Conservation (phyloP, 2,329 filamentous ascomycete species). For the Diaporthe citrichinensis region DNA sequence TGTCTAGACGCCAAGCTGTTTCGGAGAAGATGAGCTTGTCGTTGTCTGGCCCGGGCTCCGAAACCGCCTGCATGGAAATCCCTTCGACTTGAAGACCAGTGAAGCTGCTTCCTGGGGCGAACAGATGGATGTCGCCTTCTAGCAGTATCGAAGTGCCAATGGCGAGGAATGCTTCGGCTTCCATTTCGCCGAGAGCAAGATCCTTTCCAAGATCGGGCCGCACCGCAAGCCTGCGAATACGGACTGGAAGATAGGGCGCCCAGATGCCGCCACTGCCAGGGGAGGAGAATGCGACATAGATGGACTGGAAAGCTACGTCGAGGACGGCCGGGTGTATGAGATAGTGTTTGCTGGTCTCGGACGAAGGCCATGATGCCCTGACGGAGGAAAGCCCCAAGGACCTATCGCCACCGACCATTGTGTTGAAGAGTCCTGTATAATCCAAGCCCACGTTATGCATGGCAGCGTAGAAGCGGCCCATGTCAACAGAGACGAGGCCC, state of each 20-base stretch:
- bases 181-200: neutral
- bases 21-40: conserved; percentile 11
- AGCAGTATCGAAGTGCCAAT: neutral
- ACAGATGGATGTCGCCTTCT: conserved; percentile 10
- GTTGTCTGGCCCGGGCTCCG: neutral
- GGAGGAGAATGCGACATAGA: conserved; percentile 50
- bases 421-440: no score
- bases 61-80: conserved; percentile 7
- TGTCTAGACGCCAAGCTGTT: neutral
- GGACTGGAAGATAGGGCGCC: conserved; percentile 50
- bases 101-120: neutral
- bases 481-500: no score
- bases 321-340: conserved; percentile 53
- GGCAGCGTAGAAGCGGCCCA: no score
- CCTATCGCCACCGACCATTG: no score
- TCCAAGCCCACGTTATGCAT: no score
- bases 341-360: conserved; percentile 28
- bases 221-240: conserved; percentile 42
- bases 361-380: no score
- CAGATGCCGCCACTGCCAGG: conserved; percentile 53
- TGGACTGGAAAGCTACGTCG: conserved; percentile 54
- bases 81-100: conserved; percentile 2
- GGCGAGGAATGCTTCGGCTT: no score
- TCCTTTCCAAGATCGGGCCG: neutral
- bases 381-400: no score